A percentile compares a stretch with the other conserved stretches of the same genome.
These are phyloP conservation scores for Trichocomaceae sp. DNA, from an alignment of 2,329 filamentous ascomycete genomes.

Conservation along the genomic window DNA sequence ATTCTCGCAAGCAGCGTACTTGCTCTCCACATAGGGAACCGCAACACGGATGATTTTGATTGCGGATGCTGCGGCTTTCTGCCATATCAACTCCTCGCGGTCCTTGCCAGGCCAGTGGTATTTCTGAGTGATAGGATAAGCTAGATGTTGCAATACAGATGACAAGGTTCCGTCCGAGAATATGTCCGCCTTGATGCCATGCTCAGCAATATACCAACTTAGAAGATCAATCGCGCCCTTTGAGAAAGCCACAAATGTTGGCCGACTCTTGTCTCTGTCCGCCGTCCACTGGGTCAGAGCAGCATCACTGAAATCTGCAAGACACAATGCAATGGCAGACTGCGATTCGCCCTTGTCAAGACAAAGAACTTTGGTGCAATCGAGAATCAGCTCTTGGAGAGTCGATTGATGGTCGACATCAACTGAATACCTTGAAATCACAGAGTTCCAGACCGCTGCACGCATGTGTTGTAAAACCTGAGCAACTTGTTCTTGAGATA, in stretches of 20 bases:
- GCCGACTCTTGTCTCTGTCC: slow-evolving; percentile 43
- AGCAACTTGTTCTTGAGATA: slow-evolving; percentile 57
- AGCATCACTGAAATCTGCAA: slow-evolving; percentile 64
- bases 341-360: slow-evolving; percentile 33
- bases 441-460: slow-evolving; percentile 65
- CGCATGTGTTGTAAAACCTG: slow-evolving; percentile 67
- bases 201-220: slow-evolving; percentile 34
- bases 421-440: slow-evolving; percentile 33
- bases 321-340: slow-evolving; percentile 32
- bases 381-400: slow-evolving; percentile 30
- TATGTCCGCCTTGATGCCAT: slow-evolving; percentile 54
- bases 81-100: slow-evolving; percentile 69
- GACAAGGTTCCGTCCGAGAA: slow-evolving; percentile 63
- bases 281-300: slow-evolving; percentile 38
- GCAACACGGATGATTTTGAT: slow-evolving; percentile 62
- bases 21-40: slow-evolving; percentile 53
- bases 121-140: slow-evolving; percentile 66
- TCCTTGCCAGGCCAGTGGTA: slow-evolving; percentile 70
- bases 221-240: slow-evolving; percentile 72
- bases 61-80: slow-evolving; percentile 64
- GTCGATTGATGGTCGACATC: slow-evolving; percentile 34
- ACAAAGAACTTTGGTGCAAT: slow-evolving; percentile 32
- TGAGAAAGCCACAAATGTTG: slow-evolving; percentile 84
- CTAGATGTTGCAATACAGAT: slow-evolving; percentile 59
- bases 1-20: slow-evolving; percentile 24